phyloP scores from a whole-genome alignment of 305 asterid genomes.

The Rubia tinctorum region DNA sequence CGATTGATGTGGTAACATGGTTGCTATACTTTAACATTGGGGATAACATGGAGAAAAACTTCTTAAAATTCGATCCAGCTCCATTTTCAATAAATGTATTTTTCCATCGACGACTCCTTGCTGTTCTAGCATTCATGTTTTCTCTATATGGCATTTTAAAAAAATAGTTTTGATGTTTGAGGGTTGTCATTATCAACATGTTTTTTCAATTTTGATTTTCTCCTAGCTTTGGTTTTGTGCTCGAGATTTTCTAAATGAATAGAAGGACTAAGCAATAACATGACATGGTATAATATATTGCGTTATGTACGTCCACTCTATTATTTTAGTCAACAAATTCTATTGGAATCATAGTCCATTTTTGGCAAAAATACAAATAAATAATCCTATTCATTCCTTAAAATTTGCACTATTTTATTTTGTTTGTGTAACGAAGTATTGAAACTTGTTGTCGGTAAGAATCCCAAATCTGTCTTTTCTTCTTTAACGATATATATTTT shows the following conservation, averaged over 20 bases:
- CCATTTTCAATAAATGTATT: constrained; percentile 74
- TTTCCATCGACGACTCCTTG: constrained; percentile 27
- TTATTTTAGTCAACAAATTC: not conserved
- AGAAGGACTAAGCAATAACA: constrained; percentile 34
- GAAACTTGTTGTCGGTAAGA: no score
- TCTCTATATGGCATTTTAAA: constrained; percentile 51
- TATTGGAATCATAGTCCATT: no score
- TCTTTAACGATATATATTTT: no score
- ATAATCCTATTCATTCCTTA: no score
- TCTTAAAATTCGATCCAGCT: constrained; percentile 91
- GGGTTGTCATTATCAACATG: constrained; percentile 50
- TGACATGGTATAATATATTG: constrained; percentile 27
- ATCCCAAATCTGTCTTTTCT: no score
- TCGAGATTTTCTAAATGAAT: constrained; percentile 28
- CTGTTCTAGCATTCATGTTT: constrained; percentile 36
- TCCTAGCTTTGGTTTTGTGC: constrained; percentile 46
- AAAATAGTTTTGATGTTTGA: constrained; percentile 46
- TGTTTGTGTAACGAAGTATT: no score
- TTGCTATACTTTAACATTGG: constrained; percentile 89
- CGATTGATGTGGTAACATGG: constrained; percentile 86
- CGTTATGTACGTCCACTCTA: constrained; percentile 28
- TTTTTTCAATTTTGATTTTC: constrained; percentile 53
- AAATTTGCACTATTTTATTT: no score
- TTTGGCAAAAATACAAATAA: no score
- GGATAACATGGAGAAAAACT: constrained; percentile 96